Percentiles rank a stretch among this genome's conserved stretches.
Evolutionary conservation across 495 filamentous ascomycete genomes (phyloP).

Genomic region (Lentithecium fluviatile): DNA sequence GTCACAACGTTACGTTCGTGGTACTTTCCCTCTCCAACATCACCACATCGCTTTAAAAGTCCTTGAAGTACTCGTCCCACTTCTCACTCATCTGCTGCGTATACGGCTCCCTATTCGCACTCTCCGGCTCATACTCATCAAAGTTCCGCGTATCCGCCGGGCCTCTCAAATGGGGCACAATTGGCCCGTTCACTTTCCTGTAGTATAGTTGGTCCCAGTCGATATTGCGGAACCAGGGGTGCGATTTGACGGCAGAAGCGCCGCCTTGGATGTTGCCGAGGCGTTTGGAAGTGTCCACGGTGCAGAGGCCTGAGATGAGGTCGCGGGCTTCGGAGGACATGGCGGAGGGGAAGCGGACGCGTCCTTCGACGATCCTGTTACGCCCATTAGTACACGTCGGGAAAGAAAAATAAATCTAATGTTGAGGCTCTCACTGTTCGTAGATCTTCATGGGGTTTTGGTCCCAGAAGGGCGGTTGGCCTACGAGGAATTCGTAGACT

Average conservation of each 20-base stretch:
- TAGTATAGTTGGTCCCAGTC: slow-evolving; percentile 81
- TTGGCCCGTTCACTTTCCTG: slow-evolving; percentile 69
- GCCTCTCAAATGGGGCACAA: slow-evolving; percentile 76
- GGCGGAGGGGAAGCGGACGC: slow-evolving; percentile 64
- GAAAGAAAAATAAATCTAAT: no score
- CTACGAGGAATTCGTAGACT: slow-evolving; percentile 93
- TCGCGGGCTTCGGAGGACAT: slow-evolving; percentile 77
- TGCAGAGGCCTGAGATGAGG: slow-evolving; percentile 83
- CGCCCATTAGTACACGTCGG: no score
- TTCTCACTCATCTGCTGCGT: slow-evolving; percentile 69
- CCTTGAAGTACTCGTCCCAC: slow-evolving; percentile 76
- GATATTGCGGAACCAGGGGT: slow-evolving; percentile 81
- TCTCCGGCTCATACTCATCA: slow-evolving; percentile 74
- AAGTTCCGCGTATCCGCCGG: slow-evolving; percentile 87
- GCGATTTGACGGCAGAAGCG: slow-evolving; percentile 74
- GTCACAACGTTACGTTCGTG: neutral
- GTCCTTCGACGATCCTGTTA: slow-evolving; percentile 69
- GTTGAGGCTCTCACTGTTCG: slow-evolving; percentile 75
- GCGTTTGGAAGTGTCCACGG: slow-evolving; percentile 80
- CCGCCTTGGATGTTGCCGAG: slow-evolving; percentile 88
- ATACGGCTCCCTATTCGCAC: slow-evolving; percentile 58
- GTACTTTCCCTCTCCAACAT: neutral
- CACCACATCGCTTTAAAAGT: slow-evolving; percentile 56
- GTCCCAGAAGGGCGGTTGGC: slow-evolving; percentile 97
- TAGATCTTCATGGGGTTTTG: slow-evolving; percentile 95